These are phyloP conservation scores for Acarospora socialis DNA, from an alignment of 2,329 filamentous ascomycete species.

Conservation along the genomic window DNA sequence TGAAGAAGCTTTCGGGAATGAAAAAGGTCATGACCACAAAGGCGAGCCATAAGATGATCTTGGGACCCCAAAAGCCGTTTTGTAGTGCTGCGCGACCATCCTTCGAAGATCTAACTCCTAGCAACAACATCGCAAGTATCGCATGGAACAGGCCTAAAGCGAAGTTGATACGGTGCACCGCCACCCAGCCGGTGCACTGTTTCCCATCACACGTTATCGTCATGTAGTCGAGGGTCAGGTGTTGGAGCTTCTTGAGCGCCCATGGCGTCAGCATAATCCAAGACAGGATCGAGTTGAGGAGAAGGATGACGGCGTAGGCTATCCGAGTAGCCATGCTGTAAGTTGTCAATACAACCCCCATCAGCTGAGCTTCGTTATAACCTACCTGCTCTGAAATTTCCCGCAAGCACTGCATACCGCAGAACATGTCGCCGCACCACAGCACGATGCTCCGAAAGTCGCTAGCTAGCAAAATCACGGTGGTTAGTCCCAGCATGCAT, in stretches of 20 bases:
- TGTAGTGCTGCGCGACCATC: slow-evolving; percentile 78
- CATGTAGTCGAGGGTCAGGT: slow-evolving; percentile 88
- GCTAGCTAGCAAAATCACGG: slow-evolving; percentile 50
- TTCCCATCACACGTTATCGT: slow-evolving; percentile 84
- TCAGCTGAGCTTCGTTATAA: slow-evolving; percentile 4
- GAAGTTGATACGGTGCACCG: slow-evolving; percentile 95
- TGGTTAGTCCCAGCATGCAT: slow-evolving; percentile 9
- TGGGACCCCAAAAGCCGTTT: slow-evolving; percentile 98
- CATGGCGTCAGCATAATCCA: slow-evolving; percentile 99
- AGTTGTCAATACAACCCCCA: no score
- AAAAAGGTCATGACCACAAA: slow-evolving; percentile 87
- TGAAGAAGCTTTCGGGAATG: slow-evolving; percentile 88
- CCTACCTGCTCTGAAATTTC: slow-evolving; percentile 87
- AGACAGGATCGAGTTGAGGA: slow-evolving; percentile 90
- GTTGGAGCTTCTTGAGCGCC: slow-evolving; percentile 90
- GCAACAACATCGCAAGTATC: slow-evolving; percentile 65
- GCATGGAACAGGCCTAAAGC: slow-evolving; percentile 89
- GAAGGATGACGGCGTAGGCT: slow-evolving; percentile 84
- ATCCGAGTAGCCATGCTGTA: slow-evolving; percentile 86
- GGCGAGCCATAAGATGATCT: slow-evolving; percentile 75
- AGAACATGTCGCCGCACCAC: slow-evolving; percentile 89
- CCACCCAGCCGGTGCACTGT: slow-evolving; percentile 88
- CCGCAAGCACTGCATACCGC: slow-evolving; percentile 91
- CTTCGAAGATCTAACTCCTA: slow-evolving; percentile 77
- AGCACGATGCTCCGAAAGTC: slow-evolving; percentile 77